Percentiles rank a stretch among this genome's conserved stretches.
Evolutionary conservation across 2,329 filamentous ascomycete species (phyloP).

Genomic region (Phialophora chinensis): DNA sequence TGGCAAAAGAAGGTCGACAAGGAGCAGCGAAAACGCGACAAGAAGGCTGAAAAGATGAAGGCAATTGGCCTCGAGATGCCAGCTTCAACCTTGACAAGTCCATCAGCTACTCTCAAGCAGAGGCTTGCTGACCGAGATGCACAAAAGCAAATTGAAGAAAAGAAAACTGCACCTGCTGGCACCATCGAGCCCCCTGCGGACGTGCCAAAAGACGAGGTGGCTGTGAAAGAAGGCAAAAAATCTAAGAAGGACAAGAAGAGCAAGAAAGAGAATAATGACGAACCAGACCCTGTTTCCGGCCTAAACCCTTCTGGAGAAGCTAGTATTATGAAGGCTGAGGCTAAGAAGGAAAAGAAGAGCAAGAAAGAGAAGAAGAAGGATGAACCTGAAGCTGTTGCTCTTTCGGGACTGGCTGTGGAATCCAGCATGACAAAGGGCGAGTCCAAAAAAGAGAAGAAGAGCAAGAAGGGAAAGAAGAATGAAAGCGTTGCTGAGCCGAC

Average conservation of each 20-base stretch:
- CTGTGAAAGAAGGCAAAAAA: constrained; percentile 42
- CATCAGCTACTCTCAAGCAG: constrained; percentile 54
- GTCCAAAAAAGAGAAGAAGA: constrained; percentile 22
- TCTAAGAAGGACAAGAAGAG: constrained; percentile 43
- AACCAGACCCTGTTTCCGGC: constrained; percentile 28
- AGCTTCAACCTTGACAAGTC: constrained; percentile 71
- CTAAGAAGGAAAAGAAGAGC: constrained; percentile 43
- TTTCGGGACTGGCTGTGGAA: constrained; percentile 10
- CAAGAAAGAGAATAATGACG: constrained; percentile 42
- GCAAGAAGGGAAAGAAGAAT: background rate
- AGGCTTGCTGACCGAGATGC: constrained; percentile 41
- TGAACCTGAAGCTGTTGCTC: constrained; percentile 36
- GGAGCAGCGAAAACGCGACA: constrained; percentile 72
- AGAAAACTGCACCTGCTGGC: constrained; percentile 39
- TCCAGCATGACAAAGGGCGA: background rate
- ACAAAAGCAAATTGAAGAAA: constrained; percentile 38
- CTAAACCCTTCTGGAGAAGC: constrained; percentile 8
- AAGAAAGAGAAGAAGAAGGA: constrained; percentile 36
- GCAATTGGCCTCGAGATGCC: constrained; percentile 83
- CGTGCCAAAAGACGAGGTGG: constrained; percentile 41
- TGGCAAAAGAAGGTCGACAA: constrained; percentile 78
- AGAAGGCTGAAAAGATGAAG: constrained; percentile 76
- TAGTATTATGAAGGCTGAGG: constrained; percentile 21
- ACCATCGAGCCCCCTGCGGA: constrained; percentile 42
- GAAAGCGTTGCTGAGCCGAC: background rate